Conservation (phyloP, 2,329 filamentous ascomycete species). For the Aureobasidium sp. region DNA sequence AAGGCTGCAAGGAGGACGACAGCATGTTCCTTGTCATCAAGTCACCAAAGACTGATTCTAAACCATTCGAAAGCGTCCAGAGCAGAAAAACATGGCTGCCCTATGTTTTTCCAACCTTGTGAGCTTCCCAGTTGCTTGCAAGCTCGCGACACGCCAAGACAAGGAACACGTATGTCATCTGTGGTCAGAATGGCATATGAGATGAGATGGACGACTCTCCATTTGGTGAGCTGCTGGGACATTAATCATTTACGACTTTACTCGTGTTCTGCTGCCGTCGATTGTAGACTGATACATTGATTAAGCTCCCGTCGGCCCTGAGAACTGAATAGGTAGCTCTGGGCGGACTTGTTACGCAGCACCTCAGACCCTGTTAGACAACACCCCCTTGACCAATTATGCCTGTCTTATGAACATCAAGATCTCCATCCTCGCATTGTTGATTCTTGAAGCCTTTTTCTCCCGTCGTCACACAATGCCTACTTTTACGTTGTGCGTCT, state of each 20-base stretch:
- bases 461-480: neutral
- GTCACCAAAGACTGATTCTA: neutral
- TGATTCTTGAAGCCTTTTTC: neutral
- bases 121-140: neutral
- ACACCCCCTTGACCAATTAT: neutral
- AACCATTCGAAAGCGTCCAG: neutral
- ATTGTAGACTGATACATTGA: neutral
- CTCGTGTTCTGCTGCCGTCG: neutral
- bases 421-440: too few species aligned
- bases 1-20: neutral
- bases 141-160: neutral
- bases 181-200: neutral
- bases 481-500: neutral
- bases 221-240: neutral
- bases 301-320: neutral
- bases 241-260: too few species aligned
- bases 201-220: neutral
- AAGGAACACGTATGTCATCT: neutral
- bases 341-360: neutral
- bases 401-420: neutral
- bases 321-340: neutral
- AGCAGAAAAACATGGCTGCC: neutral
- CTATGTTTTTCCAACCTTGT: neutral
- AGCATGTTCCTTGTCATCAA: neutral
- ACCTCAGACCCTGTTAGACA: neutral